A percentile compares a stretch with the other conserved stretches of the same genome.
phyloP scores from a whole-genome alignment of 208 protist genomes.

The Trypanosoma grayi region DNA sequence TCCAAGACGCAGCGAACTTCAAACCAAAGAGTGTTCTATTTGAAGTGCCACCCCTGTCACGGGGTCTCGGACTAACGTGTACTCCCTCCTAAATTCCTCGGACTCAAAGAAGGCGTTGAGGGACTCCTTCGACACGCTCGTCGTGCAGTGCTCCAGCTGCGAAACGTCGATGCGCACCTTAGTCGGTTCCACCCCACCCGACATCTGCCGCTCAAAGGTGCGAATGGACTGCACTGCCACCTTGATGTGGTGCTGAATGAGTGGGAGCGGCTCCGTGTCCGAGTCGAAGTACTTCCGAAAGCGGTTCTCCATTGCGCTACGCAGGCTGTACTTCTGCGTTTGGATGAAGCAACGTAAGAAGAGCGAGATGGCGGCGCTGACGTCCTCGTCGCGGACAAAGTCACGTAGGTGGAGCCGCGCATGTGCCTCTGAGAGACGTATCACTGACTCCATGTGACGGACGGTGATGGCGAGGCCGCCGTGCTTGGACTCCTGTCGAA shows the following conservation, averaged over 20 bases:
- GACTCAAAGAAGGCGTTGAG: slow-evolving; percentile 83
- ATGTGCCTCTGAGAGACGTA: slow-evolving; percentile 98
- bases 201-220: slow-evolving; percentile 81
- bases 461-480: slow-evolving; percentile 97
- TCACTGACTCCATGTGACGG: slow-evolving; percentile 98
- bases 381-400: slow-evolving; percentile 96
- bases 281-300: slow-evolving; percentile 88
- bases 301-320: slow-evolving; percentile 80
- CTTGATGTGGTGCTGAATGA: slow-evolving; percentile 87
- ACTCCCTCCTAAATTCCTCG: slow-evolving; percentile 74
- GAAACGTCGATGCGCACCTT: slow-evolving; percentile 73
- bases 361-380: slow-evolving; percentile 97
- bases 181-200: slow-evolving; percentile 75
- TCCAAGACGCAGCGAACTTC: neutral
- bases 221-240: slow-evolving; percentile 75
- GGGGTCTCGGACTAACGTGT: slow-evolving; percentile 80
- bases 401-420: slow-evolving; percentile 97
- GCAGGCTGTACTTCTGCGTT: slow-evolving; percentile 93
- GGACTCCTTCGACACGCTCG: slow-evolving; percentile 74
- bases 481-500: slow-evolving; percentile 94
- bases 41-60: slow-evolving; percentile 65
- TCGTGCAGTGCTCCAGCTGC: slow-evolving; percentile 79
- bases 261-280: slow-evolving; percentile 80
- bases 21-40: slow-evolving; percentile 74
- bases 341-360: slow-evolving; percentile 98